Percentiles rank a stretch among this genome's conserved stretches.
These are phyloP conservation scores for Pterocarpus macrocarpus DNA, from an alignment of 306 rosid species.

Conservation along the genomic window DNA sequence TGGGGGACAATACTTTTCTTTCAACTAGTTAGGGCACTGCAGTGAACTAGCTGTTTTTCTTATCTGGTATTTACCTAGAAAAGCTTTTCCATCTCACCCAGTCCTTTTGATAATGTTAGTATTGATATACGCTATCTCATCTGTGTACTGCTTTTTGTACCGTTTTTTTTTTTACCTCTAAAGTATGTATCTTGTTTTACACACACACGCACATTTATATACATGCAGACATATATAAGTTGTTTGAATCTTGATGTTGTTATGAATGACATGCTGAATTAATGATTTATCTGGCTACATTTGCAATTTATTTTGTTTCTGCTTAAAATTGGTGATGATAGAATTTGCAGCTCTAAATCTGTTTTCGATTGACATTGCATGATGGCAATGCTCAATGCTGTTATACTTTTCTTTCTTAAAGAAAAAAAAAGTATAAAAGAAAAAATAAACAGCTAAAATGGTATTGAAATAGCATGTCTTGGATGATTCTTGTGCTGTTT, in stretches of 20 bases:
- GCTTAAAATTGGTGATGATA: slow-evolving; percentile 5
- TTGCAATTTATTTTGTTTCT: slow-evolving; percentile 25
- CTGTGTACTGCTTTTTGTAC: not conserved
- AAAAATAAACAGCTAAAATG: not conserved
- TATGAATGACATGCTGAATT: slow-evolving; percentile 22
- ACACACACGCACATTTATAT: too few relatives aligned
- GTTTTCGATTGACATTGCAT: not conserved
- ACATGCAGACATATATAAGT: not conserved
- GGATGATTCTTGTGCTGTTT: not conserved
- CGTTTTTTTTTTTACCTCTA: not conserved
- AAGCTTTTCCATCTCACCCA: slow-evolving; percentile 1
- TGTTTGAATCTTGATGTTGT: slow-evolving; percentile 24
- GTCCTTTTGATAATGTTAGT: not conserved
- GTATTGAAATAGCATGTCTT: not conserved
- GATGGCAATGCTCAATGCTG: too few relatives aligned
- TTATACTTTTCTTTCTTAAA: too few relatives aligned
- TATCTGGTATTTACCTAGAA: not conserved
- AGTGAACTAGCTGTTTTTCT: slow-evolving; percentile 5
- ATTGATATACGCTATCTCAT: slow-evolving; percentile 10
- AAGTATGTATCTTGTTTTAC: slow-evolving; percentile 3
- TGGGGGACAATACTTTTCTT: slow-evolving; percentile 32
- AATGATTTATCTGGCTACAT: slow-evolving; percentile 26
- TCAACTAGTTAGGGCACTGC: slow-evolving; percentile 1
- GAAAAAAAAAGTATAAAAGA: too few relatives aligned
- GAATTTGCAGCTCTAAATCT: not conserved